A percentile compares a stretch with the other conserved stretches of the same genome.
phyloP scores from a whole-genome alignment of 192 early-diverging fungal genomes.

The Backusella tuberculispora region DNA sequence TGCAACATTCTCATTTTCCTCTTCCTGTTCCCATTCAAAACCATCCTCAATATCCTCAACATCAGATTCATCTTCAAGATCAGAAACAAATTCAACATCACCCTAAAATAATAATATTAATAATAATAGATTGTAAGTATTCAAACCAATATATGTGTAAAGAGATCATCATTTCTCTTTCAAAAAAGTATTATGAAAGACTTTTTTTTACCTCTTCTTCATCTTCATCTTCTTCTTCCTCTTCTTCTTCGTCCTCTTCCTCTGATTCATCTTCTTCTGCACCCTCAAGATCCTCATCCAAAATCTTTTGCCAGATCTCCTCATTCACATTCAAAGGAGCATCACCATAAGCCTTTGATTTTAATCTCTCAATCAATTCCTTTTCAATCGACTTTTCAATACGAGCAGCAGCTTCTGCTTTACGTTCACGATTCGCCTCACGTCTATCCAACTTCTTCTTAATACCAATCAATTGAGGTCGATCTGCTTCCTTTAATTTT shows the following conservation, averaged over 20 bases:
- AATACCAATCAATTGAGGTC: constrained; percentile 82
- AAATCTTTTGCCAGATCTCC: constrained; percentile 84
- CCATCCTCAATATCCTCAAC: constrained; percentile 42
- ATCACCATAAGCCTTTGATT: constrained; percentile 95
- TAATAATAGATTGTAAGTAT: constrained; percentile 5
- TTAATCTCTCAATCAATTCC: constrained; percentile 91
- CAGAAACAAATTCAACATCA: constrained; percentile 62
- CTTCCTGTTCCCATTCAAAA: constrained; percentile 28
- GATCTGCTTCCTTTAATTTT: constrained; percentile 73
- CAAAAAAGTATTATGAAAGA: too few relatives aligned
- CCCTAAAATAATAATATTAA: constrained; percentile 47
- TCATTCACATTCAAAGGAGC: constrained; percentile 93
- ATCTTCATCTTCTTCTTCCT: constrained; percentile 56
- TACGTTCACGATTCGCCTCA: constrained; percentile 82
- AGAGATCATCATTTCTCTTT: too few relatives aligned
- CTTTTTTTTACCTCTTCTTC: constrained; percentile 52
- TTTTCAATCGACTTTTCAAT: constrained; percentile 94
- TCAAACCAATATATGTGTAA: constrained; percentile 36
- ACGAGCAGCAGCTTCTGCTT: constrained; percentile 90
- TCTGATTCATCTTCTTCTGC: constrained; percentile 72
- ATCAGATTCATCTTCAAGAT: constrained; percentile 58
- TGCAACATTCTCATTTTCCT: constrained; percentile 46
- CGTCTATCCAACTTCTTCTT: constrained; percentile 94
- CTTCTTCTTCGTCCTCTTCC: constrained; percentile 72
- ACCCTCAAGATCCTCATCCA: constrained; percentile 76